Evolutionary conservation across 1,139 yeast genomes (phyloP), one percentile per base, ranked within the genome.

Genomic region (Candida tetrigidarum): DNA sequence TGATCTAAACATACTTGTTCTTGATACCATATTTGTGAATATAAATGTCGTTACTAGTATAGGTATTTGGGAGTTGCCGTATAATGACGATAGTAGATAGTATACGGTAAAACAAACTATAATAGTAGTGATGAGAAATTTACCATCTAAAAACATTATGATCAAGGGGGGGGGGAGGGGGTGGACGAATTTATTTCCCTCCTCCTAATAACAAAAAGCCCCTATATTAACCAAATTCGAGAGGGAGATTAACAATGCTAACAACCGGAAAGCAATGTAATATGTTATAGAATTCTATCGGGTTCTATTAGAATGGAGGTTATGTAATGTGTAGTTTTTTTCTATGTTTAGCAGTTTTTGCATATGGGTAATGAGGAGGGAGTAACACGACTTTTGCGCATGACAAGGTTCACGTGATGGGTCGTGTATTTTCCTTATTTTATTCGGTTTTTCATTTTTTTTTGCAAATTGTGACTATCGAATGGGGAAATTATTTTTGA

Each of bases 11-110:
- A 51, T 20, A 18, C 54, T 47, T 23, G 71, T 58, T 22, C 69
- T 57, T 5, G 71, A 58, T 5, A 68, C 41, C 72, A 70, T 66
- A 48, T 66, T 69, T 43, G 66, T 50, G 18, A 62, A 57, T 5
- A 69, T 49, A 46, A 67, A 69, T 11, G 69, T 67, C 8, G 59
- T 51, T 11, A 63, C 59, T 29, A 68, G 50, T 8, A 67, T 28
- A 1, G 74, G 74, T 6, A 67, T 54, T 37, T 52, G 62, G 4
- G 70, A 62, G 25, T 50, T 49, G 7, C 33, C 37, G 40, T 46
- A 50, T 6, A 52, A 3, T 7, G 43, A 27, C 4, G 42, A 30
- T 39, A 51, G 41, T 22, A 44, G 35, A 40, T 39, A 43, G 29
- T 48, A 50, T 3, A 48, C 10, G 16, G 32, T 14, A 15, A 43